A percentile compares a stretch with the other conserved stretches of the same genome.
Evolutionary conservation across 1,284 basidiomycete genomes (phyloP).

Genomic region (Rhodotorula sp.): DNA sequence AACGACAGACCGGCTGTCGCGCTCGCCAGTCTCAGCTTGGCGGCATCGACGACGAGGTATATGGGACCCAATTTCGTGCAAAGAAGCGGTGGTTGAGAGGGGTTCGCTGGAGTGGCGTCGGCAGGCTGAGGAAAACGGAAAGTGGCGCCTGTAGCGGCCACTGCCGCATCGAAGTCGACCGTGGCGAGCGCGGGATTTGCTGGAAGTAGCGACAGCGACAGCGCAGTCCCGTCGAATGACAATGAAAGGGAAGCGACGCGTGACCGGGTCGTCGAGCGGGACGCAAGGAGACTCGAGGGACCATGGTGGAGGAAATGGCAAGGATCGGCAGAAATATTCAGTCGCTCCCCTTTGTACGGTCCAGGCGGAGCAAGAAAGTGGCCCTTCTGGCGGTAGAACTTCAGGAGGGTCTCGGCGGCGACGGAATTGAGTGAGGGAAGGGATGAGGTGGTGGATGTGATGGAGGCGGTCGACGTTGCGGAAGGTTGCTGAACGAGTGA

Average conservation of each 20-base stretch:
- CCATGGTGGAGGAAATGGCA: no score
- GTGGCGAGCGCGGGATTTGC: slow-evolving; percentile 46
- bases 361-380: slow-evolving; percentile 23
- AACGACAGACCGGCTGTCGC: not conserved
- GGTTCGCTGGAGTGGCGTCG: not conserved
- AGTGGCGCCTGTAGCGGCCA: not conserved
- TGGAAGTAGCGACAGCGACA: not conserved
- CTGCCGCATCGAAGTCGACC: slow-evolving; percentile 6
- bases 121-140: not conserved
- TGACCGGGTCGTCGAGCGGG: no score
- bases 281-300: no score
- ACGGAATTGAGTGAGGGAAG: slow-evolving; percentile 11
- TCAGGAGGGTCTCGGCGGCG: slow-evolving; percentile 12
- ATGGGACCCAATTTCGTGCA: slow-evolving; percentile 51
- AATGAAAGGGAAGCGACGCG: no score
- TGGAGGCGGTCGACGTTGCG: not conserved
- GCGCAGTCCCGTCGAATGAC: no score
- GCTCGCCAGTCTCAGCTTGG: slow-evolving; percentile 56
- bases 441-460: not conserved
- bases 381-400: slow-evolving; percentile 16
- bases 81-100: not conserved
- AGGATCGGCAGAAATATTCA: not conserved
- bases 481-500: not conserved
- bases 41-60: slow-evolving; percentile 24
- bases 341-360: slow-evolving; percentile 18